Evolutionary conservation across 2,329 filamentous ascomycete genomes (phyloP).

Genomic region (Metarhizium rileyi): DNA sequence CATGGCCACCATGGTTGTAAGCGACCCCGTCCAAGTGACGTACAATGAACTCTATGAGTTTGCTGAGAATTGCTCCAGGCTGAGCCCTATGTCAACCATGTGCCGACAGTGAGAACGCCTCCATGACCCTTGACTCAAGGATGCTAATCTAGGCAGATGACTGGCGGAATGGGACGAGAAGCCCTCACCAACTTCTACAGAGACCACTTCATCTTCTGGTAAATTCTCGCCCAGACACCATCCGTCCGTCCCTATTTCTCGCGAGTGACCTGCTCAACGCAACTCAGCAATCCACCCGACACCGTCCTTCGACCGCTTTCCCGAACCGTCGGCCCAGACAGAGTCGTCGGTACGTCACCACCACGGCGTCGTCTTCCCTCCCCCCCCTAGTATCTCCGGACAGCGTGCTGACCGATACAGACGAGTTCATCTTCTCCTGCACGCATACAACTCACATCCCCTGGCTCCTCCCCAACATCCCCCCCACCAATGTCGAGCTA

Average conservation of each 20-base stretch:
- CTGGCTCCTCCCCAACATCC: constrained; percentile 36
- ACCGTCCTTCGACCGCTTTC: constrained; percentile 56
- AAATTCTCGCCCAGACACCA: not conserved
- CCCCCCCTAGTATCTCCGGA: not conserved
- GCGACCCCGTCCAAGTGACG: not conserved
- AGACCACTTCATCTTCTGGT: constrained; percentile 57
- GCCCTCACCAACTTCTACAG: constrained; percentile 59
- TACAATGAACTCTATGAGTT: too few species aligned
- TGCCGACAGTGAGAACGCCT: constrained; percentile 46
- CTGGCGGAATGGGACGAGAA: constrained; percentile 57
- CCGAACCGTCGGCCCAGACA: constrained; percentile 59
- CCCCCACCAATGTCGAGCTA: constrained; percentile 39
- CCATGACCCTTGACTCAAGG: not conserved
- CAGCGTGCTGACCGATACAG: constrained; percentile 16
- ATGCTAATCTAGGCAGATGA: constrained; percentile 26
- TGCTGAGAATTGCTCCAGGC: constrained; percentile 2
- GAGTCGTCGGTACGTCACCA: constrained; percentile 40
- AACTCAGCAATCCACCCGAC: constrained; percentile 52
- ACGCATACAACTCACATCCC: constrained; percentile 34
- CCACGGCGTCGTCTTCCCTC: not conserved
- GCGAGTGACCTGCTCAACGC: not conserved
- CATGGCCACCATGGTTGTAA: constrained; percentile 66
- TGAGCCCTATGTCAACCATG: constrained; percentile 68
- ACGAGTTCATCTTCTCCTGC: constrained; percentile 56
- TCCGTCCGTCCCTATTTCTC: not conserved